Conservation (phyloP, 177 flowering plant genomes). For the Tripterygium wilfordii region DNA sequence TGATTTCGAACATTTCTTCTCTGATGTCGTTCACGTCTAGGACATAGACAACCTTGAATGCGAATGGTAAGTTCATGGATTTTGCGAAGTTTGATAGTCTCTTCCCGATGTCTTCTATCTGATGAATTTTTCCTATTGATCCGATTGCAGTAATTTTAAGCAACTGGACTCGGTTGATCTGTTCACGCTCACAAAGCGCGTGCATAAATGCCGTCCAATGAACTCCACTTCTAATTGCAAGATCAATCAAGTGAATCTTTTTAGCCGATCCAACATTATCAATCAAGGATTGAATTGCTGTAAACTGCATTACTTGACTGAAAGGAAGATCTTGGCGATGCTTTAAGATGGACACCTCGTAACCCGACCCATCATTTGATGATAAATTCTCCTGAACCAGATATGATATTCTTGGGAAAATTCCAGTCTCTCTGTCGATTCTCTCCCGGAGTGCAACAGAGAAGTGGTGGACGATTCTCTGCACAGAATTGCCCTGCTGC, state of each 20-base stretch:
- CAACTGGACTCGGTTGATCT: conserved; percentile 8
- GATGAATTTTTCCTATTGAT: neutral
- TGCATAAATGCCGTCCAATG: conserved; percentile 27
- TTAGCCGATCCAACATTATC: conserved; percentile 13
- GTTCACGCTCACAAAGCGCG: conserved; percentile 19
- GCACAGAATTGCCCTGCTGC: conserved; percentile 28
- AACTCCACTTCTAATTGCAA: conserved; percentile 25
- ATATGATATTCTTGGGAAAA: too few species aligned
- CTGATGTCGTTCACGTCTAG: conserved; percentile 12
- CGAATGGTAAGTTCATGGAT: conserved; percentile 20
- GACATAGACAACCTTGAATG: conserved; percentile 15
- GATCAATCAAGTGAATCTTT: conserved; percentile 29
- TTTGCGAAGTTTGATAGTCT: conserved; percentile 20
- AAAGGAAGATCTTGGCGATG: conserved; percentile 19
- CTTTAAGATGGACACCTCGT: neutral
- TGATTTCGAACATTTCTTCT: conserved; percentile 13
- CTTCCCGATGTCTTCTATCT: conserved; percentile 17
- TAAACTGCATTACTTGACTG: conserved; percentile 15
- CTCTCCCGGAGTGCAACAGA: conserved; percentile 32
- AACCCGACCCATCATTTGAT: too few species aligned
- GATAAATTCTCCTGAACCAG: too few species aligned
- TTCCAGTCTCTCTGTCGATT: conserved; percentile 27
- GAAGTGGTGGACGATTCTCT: conserved; percentile 31
- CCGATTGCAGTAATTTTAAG: conserved; percentile 28
- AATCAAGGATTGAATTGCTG: conserved; percentile 25